Percentiles rank a stretch among this genome's conserved stretches.
phyloP scores from a whole-genome alignment of 2,329 filamentous ascomycete genomes.

The Phaeoacremonium minimum region DNA sequence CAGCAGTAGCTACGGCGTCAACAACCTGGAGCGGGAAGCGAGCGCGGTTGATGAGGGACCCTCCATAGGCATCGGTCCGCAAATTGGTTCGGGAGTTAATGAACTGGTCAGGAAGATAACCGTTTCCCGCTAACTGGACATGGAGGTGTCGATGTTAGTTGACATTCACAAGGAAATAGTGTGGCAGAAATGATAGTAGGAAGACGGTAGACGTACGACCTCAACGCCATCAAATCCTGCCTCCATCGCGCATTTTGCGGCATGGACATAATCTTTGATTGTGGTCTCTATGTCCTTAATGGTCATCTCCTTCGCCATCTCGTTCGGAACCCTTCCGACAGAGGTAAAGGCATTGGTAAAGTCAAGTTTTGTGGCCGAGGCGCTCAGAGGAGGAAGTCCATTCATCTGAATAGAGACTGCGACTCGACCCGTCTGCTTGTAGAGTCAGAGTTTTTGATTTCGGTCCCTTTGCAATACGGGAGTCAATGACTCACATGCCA shows the following conservation, averaged over 20 bases:
- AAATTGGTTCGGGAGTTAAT: slow-evolving; percentile 45
- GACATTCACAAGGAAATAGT: too few relatives aligned
- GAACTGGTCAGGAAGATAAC: slow-evolving; percentile 64
- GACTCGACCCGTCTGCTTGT: too few relatives aligned
- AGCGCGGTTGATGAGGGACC: slow-evolving; percentile 47
- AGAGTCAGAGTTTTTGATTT: too few relatives aligned
- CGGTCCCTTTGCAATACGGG: too few relatives aligned
- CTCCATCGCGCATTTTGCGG: slow-evolving; percentile 48
- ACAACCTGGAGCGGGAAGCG: slow-evolving; percentile 46
- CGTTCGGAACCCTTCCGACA: slow-evolving; percentile 29
- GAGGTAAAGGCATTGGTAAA: slow-evolving; percentile 47
- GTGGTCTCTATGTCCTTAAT: slow-evolving; percentile 60
- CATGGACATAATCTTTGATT: slow-evolving; percentile 55
- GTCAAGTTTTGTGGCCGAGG: slow-evolving; percentile 32
- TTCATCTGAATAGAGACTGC: too few relatives aligned
- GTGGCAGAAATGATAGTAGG: too few relatives aligned
- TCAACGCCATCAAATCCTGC: slow-evolving; percentile 70
- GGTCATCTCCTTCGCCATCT: slow-evolving; percentile 52
- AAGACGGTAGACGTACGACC: slow-evolving; percentile 44
- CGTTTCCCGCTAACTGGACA: slow-evolving; percentile 42
- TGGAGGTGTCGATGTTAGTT: too few relatives aligned
- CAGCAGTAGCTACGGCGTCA: slow-evolving; percentile 30
- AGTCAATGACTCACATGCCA: slow-evolving; percentile 62
- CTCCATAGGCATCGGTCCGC: slow-evolving; percentile 50
- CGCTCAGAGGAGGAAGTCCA: slow-evolving; percentile 30